phyloP scores from a whole-genome alignment of 2,329 filamentous ascomycete species.

The Epichloe glyceriae region DNA sequence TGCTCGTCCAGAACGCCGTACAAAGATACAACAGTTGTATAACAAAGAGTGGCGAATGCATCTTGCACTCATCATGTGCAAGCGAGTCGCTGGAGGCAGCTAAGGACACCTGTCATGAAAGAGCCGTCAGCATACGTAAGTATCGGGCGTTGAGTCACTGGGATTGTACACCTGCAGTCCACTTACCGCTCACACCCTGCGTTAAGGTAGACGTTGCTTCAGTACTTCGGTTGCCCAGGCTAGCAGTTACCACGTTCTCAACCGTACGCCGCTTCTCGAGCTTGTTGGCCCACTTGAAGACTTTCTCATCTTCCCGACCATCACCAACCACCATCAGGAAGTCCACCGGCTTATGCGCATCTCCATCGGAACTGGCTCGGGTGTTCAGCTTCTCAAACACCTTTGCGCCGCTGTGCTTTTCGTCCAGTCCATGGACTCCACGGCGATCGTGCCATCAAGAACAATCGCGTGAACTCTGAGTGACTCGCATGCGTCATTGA shows the following conservation, averaged over 20 bases:
- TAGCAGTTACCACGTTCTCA: conserved; percentile 69
- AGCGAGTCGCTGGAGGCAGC: conserved; percentile 30
- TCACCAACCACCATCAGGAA: conserved; percentile 87
- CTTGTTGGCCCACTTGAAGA: conserved; percentile 88
- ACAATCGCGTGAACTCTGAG: conserved; percentile 77
- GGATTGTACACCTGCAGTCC: background rate
- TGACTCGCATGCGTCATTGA: conserved; percentile 82
- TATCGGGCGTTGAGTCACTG: background rate
- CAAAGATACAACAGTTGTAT: background rate
- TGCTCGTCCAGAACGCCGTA: conserved; percentile 3
- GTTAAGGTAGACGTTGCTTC: conserved; percentile 76
- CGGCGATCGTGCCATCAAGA: conserved; percentile 65
- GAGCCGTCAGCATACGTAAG: background rate
- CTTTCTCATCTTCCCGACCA: conserved; percentile 82
- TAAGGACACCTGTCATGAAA: conserved; percentile 23
- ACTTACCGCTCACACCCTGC: conserved; percentile 78
- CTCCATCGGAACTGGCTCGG: conserved; percentile 17
- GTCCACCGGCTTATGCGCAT: conserved; percentile 43
- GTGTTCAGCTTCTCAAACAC: conserved; percentile 50
- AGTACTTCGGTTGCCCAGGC: conserved; percentile 75
- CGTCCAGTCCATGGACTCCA: conserved; percentile 76
- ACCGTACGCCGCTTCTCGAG: conserved; percentile 47
- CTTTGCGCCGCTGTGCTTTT: conserved; percentile 70
- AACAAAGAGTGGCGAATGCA: background rate
- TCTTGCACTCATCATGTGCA: conserved; percentile 12